Evolutionary conservation across 257 asterid species (phyloP), one percentile per base, ranked within the genome.

Genomic region (Lantana camara): DNA sequence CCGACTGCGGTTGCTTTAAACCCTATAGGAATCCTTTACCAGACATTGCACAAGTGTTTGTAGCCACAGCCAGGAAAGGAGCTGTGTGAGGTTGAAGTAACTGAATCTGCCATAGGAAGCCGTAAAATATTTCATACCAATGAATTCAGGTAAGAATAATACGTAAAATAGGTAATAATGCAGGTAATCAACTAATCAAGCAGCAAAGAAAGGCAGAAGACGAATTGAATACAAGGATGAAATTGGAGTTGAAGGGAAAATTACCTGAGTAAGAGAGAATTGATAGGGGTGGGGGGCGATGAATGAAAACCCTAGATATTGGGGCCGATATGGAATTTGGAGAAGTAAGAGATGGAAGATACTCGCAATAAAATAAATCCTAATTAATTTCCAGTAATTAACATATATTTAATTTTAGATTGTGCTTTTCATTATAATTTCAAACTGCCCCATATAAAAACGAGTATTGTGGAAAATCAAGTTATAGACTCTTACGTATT

Each of bases 241-340:
- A 16, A 29, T 54, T 49, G 55, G 70, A 55, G 47, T 45, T 13
- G 22, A 63, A 8, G 54, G 60, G 40, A 71, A n/a, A n/a, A 45
- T 77, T 68, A 79, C 88, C 88, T 51, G 84, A 67, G 65, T 11
- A 29, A n/a, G n/a, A n/a, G n/a, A n/a, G 58, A 70, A 29, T 23
- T 66, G 6, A 17, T 50, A 61, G 57, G 47, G 60, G 78, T n/a
- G 78, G 62, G 60, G 64, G 73, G 77, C 66, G 72, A 71, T 71
- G 85, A 58, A 57, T 63, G 59, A 69, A 73, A 81, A 79, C 85
- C 90, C 91, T 80, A 80, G 82, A 78, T 71, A 49, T 70, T 58
- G 80, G 90, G 90, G 74, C 59, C 44, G 77, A 74, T 80, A 62
- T 79, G 52, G 66, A 72, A 80, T 73, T 85, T 76, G 75, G 78